Conservation (phyloP, 2,329 filamentous ascomycete species). For the Xylogone sp. region DNA sequence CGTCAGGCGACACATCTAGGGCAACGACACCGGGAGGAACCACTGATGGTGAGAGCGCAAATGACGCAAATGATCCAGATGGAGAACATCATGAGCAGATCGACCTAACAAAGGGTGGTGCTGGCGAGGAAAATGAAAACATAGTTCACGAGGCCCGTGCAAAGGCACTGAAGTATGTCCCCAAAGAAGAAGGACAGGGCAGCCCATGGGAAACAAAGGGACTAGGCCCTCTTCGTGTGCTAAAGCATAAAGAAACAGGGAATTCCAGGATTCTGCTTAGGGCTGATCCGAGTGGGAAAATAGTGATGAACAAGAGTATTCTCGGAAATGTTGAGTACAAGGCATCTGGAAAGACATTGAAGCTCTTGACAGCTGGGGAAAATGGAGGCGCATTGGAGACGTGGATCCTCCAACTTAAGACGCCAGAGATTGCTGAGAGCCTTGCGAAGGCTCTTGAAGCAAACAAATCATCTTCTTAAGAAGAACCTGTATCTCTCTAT, state of each 20-base stretch:
- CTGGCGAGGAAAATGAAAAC: constrained; percentile 70
- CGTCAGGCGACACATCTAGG: constrained; percentile 25
- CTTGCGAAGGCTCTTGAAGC: constrained; percentile 37
- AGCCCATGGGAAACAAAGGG: constrained; percentile 67
- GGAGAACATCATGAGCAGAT: constrained; percentile 64
- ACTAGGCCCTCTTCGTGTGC: constrained; percentile 65
- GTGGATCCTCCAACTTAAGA: constrained; percentile 71
- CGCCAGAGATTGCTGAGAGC: constrained; percentile 44
- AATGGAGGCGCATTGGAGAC: constrained; percentile 58
- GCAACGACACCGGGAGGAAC: constrained; percentile 26
- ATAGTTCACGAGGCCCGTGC: constrained; percentile 66
- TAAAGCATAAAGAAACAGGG: constrained; percentile 69
- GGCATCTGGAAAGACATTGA: constrained; percentile 56
- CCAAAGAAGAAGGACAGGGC: constrained; percentile 45
- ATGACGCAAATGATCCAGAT: constrained; percentile 35
- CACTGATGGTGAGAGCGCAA: constrained; percentile 24
- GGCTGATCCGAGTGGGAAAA: constrained; percentile 69
- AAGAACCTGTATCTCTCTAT: background rate
- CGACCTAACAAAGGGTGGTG: constrained; percentile 62
- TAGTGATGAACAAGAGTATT: constrained; percentile 68
- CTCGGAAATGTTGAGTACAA: constrained; percentile 61
- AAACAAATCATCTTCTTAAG: constrained; percentile 39
- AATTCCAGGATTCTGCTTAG: constrained; percentile 67
- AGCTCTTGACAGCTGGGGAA: constrained; percentile 53
- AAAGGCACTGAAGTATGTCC: constrained; percentile 62